Conservation (phyloP, 768 basidiomycete species). For the Trametes coccinea region DNA sequence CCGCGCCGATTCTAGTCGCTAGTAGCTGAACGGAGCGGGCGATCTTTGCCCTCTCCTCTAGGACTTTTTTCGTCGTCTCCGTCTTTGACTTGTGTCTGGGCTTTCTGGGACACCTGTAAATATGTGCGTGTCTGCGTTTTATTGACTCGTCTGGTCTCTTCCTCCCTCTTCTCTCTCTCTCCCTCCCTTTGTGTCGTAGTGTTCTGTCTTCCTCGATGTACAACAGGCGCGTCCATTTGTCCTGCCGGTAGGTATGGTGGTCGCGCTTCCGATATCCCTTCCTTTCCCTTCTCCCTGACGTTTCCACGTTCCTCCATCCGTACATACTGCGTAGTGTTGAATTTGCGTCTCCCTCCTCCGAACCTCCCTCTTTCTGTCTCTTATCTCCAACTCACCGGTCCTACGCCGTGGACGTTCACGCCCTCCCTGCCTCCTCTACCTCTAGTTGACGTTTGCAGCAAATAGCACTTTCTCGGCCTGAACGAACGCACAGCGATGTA, state of each 20-base stretch:
- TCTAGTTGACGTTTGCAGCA: background rate
- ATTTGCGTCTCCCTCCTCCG: background rate
- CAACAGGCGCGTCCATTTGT: background rate
- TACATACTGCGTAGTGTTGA: background rate
- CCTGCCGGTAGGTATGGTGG: background rate
- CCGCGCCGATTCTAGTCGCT: slow-evolving; percentile 21
- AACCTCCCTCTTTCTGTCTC: background rate
- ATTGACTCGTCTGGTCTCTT: background rate
- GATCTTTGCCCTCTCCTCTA: background rate
- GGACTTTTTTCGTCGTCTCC: background rate
- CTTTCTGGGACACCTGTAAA: slow-evolving; percentile 13
- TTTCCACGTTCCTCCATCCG: background rate
- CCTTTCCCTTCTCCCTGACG: background rate
- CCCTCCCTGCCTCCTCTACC: background rate
- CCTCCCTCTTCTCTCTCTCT: background rate
- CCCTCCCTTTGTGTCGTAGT: background rate
- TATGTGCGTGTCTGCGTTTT: slow-evolving; percentile 2
- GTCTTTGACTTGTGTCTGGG: background rate
- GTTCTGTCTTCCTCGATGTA: background rate
- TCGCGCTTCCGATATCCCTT: background rate
- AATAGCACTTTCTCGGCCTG: background rate
- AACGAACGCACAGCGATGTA: slow-evolving; percentile 11
- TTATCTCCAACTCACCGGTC: background rate
- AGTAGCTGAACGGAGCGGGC: background rate
- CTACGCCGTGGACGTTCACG: background rate